A percentile compares a stretch with the other conserved stretches of the same genome.
phyloP scores from a whole-genome alignment of 2,329 filamentous ascomycete genomes.

The Trichoderma koningiopsis region DNA sequence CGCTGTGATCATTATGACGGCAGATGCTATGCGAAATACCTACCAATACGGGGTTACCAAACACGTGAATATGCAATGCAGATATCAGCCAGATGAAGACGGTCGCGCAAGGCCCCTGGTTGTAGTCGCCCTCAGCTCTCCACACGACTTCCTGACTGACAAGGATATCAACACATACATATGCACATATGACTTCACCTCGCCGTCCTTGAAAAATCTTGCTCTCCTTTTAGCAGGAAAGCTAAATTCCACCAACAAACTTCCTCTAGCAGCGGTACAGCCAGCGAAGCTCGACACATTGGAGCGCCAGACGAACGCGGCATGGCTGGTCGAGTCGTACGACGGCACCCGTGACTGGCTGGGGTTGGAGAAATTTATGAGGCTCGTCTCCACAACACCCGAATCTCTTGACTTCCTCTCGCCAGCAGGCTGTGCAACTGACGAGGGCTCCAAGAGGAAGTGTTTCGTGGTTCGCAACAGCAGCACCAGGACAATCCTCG shows the following conservation, averaged over 20 bases:
- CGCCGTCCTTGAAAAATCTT: not conserved
- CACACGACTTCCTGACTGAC: not conserved
- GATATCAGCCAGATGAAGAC: not conserved
- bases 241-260: not conserved
- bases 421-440: not conserved
- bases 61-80: not conserved
- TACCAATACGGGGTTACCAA: not conserved
- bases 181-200: not conserved
- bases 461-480: not conserved
- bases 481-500: not conserved
- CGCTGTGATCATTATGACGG: not conserved
- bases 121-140: not conserved
- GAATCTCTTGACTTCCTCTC: not conserved
- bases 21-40: not conserved
- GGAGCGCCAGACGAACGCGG: not conserved
- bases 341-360: not conserved
- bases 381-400: not conserved
- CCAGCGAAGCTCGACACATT: not conserved
- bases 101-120: not conserved
- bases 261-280: not conserved
- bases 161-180: not conserved
- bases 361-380: not conserved
- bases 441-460: not conserved
- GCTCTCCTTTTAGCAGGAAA: not conserved
- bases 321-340: not conserved